These are phyloP conservation scores for Magnolia officinalis DNA, from an alignment of 164 flowering plant species.

Conservation along the genomic window DNA sequence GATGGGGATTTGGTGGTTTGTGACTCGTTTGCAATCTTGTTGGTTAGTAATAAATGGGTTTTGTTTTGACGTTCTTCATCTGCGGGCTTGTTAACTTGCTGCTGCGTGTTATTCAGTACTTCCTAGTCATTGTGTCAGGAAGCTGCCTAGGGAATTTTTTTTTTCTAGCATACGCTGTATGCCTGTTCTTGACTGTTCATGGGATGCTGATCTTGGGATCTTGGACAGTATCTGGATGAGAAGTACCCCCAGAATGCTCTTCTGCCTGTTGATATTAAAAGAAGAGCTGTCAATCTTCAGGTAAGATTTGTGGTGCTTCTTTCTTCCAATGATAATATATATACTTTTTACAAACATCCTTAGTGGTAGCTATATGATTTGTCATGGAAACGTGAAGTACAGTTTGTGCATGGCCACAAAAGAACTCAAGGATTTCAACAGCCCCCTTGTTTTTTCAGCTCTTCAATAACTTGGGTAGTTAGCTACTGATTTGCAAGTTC, in stretches of 20 bases:
- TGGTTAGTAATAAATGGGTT: slow-evolving; percentile 36
- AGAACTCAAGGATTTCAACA: background rate
- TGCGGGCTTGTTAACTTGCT: background rate
- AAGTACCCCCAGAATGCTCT: slow-evolving; percentile 46
- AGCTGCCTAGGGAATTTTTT: background rate
- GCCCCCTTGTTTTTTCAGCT: background rate
- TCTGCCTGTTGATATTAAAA: slow-evolving; percentile 42
- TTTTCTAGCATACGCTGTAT: background rate
- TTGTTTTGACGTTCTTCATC: background rate
- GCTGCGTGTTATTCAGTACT: background rate
- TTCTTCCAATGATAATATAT: background rate
- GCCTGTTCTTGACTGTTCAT: slow-evolving; percentile 4
- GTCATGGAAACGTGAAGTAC: background rate
- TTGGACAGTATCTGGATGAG: slow-evolving; percentile 56
- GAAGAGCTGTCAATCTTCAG: slow-evolving; percentile 50
- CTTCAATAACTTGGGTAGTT: background rate
- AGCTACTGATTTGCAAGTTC: background rate
- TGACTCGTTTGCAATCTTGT: slow-evolving; percentile 60
- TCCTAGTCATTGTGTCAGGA: background rate
- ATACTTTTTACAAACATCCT: background rate
- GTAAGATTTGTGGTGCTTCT: slow-evolving; percentile 20
- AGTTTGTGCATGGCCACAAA: background rate
- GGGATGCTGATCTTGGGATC: background rate
- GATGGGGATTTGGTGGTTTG: slow-evolving; percentile 59
- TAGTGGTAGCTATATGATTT: background rate